phyloP scores from a whole-genome alignment of 2,329 filamentous ascomycete genomes.

The Fonsecaea multimorphosa region DNA sequence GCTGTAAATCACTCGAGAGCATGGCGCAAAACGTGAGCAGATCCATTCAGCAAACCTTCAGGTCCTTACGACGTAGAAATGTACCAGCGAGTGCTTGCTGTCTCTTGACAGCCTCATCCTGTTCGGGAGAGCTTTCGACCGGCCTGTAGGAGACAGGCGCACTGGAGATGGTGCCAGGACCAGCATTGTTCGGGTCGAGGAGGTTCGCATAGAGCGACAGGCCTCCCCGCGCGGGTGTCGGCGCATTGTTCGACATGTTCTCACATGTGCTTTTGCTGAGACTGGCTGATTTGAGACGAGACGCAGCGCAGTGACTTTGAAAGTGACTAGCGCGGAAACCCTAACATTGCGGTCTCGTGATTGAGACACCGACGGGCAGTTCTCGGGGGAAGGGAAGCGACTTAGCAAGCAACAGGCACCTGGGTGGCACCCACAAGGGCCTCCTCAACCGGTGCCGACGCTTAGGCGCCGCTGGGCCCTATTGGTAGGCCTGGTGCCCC shows the following conservation, averaged over 20 bases:
- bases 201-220: constrained; percentile 82
- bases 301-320: neutral
- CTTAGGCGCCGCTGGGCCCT: neutral
- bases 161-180: constrained; percentile 72
- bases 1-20: constrained; percentile 50
- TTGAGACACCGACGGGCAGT: constrained; percentile 16
- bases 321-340: neutral
- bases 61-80: constrained; percentile 46
- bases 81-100: constrained; percentile 68
- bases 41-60: constrained; percentile 44
- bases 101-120: constrained; percentile 67
- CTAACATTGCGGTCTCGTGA: constrained; percentile 20
- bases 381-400: constrained; percentile 24
- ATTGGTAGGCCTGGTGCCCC: neutral
- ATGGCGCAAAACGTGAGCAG: constrained; percentile 55
- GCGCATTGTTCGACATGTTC: constrained; percentile 34
- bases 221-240: constrained; percentile 33
- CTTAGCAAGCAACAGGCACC: neutral
- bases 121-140: constrained; percentile 53
- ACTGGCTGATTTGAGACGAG: neutral
- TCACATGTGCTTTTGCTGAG: constrained; percentile 9
- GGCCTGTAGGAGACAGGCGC: constrained; percentile 73
- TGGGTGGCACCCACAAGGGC: no score
- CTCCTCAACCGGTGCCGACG: neutral
- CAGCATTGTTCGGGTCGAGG: constrained; percentile 61